Percentiles rank a stretch among this genome's conserved stretches.
phyloP scores from a whole-genome alignment of 257 asterid species.

The Euphrasia confusa region DNA sequence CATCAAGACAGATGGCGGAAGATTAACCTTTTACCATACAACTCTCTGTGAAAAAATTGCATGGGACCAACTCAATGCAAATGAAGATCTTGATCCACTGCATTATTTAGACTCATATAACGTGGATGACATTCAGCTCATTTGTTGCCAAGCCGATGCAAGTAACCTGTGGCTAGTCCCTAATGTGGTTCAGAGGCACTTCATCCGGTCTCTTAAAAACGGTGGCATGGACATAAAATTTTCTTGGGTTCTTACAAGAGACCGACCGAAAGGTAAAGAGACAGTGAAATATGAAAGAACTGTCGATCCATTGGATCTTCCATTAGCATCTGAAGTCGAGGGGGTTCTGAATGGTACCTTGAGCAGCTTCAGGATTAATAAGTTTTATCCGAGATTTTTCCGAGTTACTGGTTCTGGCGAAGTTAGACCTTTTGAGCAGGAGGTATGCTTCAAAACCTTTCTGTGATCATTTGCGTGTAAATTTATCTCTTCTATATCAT shows the following conservation, averaged over 20 bases:
- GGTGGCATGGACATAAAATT: slow-evolving; percentile 55
- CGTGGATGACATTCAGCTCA: slow-evolving; percentile 72
- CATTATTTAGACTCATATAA: slow-evolving; percentile 63
- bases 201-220: slow-evolving; percentile 54
- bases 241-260: slow-evolving; percentile 92
- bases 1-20: slow-evolving; percentile 74
- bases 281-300: slow-evolving; percentile 74
- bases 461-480: neutral
- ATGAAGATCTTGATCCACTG: slow-evolving; percentile 60
- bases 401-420: slow-evolving; percentile 99
- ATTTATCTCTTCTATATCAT: no score
- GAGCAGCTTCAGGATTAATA: slow-evolving; percentile 58
- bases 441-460: slow-evolving; percentile 46
- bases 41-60: slow-evolving; percentile 78
- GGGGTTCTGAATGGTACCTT: slow-evolving; percentile 74
- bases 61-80: slow-evolving; percentile 49
- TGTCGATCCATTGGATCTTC: slow-evolving; percentile 57
- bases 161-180: slow-evolving; percentile 89
- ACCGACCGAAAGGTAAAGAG: slow-evolving; percentile 96
- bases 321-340: slow-evolving; percentile 63
- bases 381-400: slow-evolving; percentile 73
- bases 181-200: slow-evolving; percentile 68
- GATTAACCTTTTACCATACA: slow-evolving; percentile 78
- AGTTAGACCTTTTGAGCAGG: slow-evolving; percentile 74
- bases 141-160: slow-evolving; percentile 95